A percentile compares a stretch with the other conserved stretches of the same genome.
phyloP scores from a whole-genome alignment of 768 basidiomycete genomes.

The Boletus subcaerulescens region DNA sequence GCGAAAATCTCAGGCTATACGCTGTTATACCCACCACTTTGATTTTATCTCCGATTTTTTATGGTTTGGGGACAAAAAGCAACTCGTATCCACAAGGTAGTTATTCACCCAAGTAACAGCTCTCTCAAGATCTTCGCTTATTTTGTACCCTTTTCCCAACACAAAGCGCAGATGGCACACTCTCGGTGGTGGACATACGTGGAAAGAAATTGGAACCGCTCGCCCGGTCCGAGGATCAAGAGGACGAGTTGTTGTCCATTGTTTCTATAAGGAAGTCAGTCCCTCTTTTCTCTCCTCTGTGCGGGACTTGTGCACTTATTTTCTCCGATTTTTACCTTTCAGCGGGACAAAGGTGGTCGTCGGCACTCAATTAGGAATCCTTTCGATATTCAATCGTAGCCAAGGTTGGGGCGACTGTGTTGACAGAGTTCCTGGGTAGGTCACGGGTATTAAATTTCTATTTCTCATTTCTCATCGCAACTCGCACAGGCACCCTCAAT shows the following conservation, averaged over 20 bases:
- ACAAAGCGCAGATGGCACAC: conserved; percentile 83
- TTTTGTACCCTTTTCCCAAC: not conserved
- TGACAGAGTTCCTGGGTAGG: conserved; percentile 83
- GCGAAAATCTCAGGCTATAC: conserved; percentile 58
- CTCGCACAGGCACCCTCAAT: conserved; percentile 76
- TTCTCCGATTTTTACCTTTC: not conserved
- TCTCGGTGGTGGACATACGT: conserved; percentile 90
- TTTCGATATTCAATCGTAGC: conserved; percentile 85
- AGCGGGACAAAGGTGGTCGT: conserved; percentile 82
- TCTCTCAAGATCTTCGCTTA: not conserved
- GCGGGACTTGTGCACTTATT: not conserved
- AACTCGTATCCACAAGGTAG: conserved; percentile 85
- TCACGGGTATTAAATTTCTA: conserved; percentile 3
- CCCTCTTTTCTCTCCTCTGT: not conserved
- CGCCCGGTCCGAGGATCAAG: conserved; percentile 92
- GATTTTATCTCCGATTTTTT: conserved; percentile 94
- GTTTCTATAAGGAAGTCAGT: conserved; percentile 78
- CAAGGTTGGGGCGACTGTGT: conserved; percentile 93
- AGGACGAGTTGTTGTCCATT: conserved; percentile 88
- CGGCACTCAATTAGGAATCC: conserved; percentile 84
- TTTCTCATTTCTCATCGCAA: conserved; percentile 9
- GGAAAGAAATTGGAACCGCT: conserved; percentile 75
- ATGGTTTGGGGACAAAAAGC: conserved; percentile 80
- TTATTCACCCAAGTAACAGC: not conserved
- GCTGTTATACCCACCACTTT: conserved; percentile 81